Percentiles rank a stretch among this genome's conserved stretches.
Conservation (phyloP, 208 protist genomes). For the Endotrypanum monterogeii region DNA sequence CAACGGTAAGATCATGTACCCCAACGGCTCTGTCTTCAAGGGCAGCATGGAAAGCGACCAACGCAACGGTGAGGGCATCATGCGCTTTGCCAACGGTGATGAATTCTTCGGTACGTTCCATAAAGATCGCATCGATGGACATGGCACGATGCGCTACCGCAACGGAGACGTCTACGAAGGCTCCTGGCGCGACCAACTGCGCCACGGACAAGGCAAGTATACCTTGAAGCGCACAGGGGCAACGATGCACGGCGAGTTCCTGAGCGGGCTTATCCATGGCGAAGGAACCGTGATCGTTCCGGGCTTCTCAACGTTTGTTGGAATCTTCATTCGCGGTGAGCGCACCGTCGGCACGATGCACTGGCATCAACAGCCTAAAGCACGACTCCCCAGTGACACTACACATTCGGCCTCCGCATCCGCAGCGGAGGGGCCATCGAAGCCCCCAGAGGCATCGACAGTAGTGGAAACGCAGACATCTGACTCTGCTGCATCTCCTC, state of each 20-base stretch:
- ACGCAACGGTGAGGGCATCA: conserved; percentile 78
- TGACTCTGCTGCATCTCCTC: neutral
- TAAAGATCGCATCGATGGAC: conserved; percentile 65
- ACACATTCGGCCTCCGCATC: neutral
- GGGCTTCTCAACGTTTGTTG: conserved; percentile 73
- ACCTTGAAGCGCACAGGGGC: conserved; percentile 74
- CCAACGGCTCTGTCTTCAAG: conserved; percentile 73
- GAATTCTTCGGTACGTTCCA: conserved; percentile 84
- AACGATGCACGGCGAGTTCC: conserved; percentile 76
- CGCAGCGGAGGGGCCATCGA: neutral
- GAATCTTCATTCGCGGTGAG: conserved; percentile 76
- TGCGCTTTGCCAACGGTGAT: conserved; percentile 84
- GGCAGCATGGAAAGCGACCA: conserved; percentile 61
- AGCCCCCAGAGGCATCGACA: neutral
- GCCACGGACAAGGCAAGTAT: conserved; percentile 84
- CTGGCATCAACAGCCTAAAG: conserved; percentile 35
- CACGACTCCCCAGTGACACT: neutral
- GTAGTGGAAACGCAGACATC: neutral
- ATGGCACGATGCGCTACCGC: conserved; percentile 75
- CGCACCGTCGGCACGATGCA: conserved; percentile 78
- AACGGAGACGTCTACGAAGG: conserved; percentile 88
- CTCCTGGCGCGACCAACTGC: conserved; percentile 80
- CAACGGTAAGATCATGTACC: conserved; percentile 63
- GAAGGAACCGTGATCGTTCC: conserved; percentile 70
- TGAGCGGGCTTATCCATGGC: conserved; percentile 87